phyloP scores from a whole-genome alignment of 2,329 filamentous ascomycete species.

The Setomelanomma holmii region DNA sequence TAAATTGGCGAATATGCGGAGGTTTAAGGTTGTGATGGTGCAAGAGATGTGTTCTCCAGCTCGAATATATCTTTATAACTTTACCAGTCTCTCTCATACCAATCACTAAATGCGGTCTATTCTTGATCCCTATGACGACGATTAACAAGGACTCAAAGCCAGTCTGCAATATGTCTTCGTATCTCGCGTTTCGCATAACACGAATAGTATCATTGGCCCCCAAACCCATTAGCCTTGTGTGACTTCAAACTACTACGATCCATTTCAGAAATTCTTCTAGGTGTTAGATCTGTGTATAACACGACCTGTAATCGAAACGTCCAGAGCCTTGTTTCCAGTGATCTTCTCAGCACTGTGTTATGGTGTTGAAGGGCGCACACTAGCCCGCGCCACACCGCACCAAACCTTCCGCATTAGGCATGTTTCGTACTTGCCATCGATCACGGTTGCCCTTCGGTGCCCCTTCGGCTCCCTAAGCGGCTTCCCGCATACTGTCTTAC shows the following conservation, averaged over 20 bases:
- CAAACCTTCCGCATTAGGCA: conserved; percentile 1
- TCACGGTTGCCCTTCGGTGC: conserved; percentile 4
- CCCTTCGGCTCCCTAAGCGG: neutral
- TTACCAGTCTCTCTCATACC: too few species aligned
- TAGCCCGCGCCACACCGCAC: neutral
- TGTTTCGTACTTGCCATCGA: neutral
- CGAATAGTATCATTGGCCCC: neutral
- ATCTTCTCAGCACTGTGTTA: neutral
- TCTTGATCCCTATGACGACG: too few species aligned
- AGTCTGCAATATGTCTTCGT: neutral
- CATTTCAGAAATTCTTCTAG: neutral
- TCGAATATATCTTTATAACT: too few species aligned
- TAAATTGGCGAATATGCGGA: too few species aligned
- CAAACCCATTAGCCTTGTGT: too few species aligned
- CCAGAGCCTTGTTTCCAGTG: too few species aligned
- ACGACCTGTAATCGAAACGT: too few species aligned
- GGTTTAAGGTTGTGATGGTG: too few species aligned
- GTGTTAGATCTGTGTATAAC: too few species aligned
- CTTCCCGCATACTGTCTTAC: neutral
- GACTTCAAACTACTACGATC: neutral
- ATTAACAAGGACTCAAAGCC: too few species aligned
- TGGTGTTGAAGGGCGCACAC: neutral
- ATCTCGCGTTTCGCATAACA: neutral
- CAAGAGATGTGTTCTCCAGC: too few species aligned
- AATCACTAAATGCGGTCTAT: too few species aligned